A percentile compares a stretch with the other conserved stretches of the same genome.
Conservation (phyloP, 495 filamentous ascomycete species). For the Penicillium manginii region DNA sequence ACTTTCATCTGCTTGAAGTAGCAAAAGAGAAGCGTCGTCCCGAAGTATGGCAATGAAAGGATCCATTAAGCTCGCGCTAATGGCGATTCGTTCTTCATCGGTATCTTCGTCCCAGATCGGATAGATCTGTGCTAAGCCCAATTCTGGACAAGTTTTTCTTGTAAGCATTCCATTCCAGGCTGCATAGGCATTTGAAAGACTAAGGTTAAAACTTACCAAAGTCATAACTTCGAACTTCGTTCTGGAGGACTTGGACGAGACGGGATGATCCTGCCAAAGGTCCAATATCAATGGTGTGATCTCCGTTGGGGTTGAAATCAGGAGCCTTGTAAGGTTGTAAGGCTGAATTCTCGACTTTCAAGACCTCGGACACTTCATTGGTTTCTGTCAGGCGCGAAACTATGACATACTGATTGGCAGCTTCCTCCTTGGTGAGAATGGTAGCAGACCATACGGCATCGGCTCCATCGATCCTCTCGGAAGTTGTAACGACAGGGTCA, state of each 20-base stretch:
- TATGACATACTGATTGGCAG: conserved; percentile 39
- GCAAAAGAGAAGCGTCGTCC: conserved; percentile 75
- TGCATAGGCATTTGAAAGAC: background rate
- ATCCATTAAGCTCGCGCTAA: conserved; percentile 83
- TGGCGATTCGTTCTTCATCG: conserved; percentile 72
- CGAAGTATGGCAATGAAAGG: conserved; percentile 85
- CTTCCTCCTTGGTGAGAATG: conserved; percentile 19
- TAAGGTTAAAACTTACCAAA: conserved; percentile 62
- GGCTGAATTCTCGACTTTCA: conserved; percentile 29
- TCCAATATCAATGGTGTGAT: conserved; percentile 79
- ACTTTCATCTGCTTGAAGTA: conserved; percentile 75
- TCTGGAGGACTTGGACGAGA: conserved; percentile 81
- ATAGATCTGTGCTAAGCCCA: conserved; percentile 85
- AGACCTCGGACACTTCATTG: conserved; percentile 48
- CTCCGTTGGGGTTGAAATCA: conserved; percentile 88
- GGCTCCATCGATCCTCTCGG: conserved; percentile 38
- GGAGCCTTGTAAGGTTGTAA: conserved; percentile 48
- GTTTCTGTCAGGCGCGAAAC: conserved; percentile 33
- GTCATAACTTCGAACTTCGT: conserved; percentile 86
- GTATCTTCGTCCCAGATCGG: conserved; percentile 88
- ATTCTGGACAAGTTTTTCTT: conserved; percentile 54
- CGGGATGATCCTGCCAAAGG: conserved; percentile 72
- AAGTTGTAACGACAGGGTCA: conserved; percentile 67
- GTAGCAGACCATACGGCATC: conserved; percentile 43
- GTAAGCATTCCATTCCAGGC: background rate